Conservation (phyloP, 306 rosid species). For the Luffa aegyptiaca region DNA sequence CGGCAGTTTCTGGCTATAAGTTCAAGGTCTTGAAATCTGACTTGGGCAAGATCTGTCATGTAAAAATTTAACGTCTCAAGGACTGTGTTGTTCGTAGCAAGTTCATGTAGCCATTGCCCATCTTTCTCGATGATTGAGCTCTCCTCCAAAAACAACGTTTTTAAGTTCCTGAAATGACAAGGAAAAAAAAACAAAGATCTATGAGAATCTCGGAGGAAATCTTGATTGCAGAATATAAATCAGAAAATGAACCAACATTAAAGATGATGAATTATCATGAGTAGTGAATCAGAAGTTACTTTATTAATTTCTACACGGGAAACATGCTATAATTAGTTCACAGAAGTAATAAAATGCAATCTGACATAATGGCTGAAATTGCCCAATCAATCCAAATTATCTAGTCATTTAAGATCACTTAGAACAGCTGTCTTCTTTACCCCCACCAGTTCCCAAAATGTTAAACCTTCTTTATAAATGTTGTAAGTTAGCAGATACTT, state of each 20-base stretch:
- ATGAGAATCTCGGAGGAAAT: not conserved
- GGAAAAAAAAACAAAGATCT: not conserved
- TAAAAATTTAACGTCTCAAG: constrained; percentile 81
- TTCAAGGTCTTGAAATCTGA: constrained; percentile 67
- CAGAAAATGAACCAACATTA: not conserved
- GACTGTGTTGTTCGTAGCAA: constrained; percentile 72
- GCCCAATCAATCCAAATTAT: not conserved
- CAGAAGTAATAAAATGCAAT: not conserved
- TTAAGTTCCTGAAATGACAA: constrained; percentile 49
- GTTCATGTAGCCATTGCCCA: constrained; percentile 82
- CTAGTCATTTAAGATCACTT: not conserved
- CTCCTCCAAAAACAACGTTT: constrained; percentile 76
- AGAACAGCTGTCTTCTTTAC: not conserved
- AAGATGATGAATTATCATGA: not conserved
- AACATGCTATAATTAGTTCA: not conserved
- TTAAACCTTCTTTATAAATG: not conserved
- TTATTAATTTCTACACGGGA: not conserved
- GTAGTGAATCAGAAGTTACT: not conserved
- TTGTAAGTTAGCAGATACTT: not conserved
- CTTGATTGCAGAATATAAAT: not conserved
- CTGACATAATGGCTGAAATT: not conserved
- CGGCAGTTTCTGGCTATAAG: constrained; percentile 74
- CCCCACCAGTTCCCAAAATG: not conserved
- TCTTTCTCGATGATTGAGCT: constrained; percentile 48
- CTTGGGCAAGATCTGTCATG: constrained; percentile 50